These are phyloP conservation scores for Cyclotella baltica DNA, from an alignment of 108 stramenopile species.

Conservation along the genomic window DNA sequence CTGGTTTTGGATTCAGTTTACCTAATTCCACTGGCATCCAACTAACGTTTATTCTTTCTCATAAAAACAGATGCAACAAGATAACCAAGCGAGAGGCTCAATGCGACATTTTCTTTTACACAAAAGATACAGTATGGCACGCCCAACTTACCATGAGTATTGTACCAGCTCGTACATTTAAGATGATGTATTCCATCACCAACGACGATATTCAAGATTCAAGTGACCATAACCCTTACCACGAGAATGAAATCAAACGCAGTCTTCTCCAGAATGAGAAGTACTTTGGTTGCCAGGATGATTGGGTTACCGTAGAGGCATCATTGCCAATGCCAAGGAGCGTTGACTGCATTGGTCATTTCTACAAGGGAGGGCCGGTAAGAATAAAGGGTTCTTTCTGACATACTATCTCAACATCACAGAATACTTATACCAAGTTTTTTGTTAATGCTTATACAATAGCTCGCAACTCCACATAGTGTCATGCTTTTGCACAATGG, in stretches of 20 bases:
- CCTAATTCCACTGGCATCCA: background rate
- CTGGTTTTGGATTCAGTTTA: too few relatives aligned
- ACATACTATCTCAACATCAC: background rate
- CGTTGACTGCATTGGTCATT: constrained; percentile 43
- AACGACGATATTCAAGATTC: background rate
- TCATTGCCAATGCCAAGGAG: constrained; percentile 10
- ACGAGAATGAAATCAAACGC: background rate
- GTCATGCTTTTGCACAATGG: constrained; percentile 36
- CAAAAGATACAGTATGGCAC: constrained; percentile 22
- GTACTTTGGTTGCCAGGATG: constrained; percentile 10
- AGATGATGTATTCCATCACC: constrained; percentile 22
- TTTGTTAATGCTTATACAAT: too few relatives aligned
- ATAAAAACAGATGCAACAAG: constrained; percentile 29
- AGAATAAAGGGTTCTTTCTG: background rate
- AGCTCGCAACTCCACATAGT: constrained; percentile 28
- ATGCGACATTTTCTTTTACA: constrained; percentile 17
- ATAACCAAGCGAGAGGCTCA: constrained; percentile 24
- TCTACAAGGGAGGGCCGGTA: constrained; percentile 12
- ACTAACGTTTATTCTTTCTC: background rate
- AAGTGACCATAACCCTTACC: constrained; percentile 16
- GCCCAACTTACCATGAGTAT: background rate
- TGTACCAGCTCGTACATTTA: constrained; percentile 20
- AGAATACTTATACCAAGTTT: background rate
- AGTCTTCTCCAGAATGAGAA: constrained; percentile 11
- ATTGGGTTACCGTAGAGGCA: constrained; percentile 41